Evolutionary conservation across 2,329 filamentous ascomycete genomes (phyloP).

Genomic region (Arthroderma sp.): DNA sequence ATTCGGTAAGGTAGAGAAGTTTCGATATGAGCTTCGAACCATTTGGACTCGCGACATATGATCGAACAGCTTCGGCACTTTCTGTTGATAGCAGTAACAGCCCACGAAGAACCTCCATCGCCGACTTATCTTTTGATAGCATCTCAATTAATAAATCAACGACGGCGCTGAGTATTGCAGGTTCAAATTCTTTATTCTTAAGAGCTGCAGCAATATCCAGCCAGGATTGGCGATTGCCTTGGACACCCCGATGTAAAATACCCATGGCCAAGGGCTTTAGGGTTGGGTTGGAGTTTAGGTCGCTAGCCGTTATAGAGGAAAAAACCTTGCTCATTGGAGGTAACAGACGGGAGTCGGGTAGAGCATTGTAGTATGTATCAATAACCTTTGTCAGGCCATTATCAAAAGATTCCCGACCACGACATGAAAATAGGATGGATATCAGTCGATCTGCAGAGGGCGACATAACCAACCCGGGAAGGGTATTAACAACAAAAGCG

Average conservation of each 20-base stretch:
- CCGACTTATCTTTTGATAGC: conserved; percentile 29
- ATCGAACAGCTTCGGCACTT: conserved; percentile 31
- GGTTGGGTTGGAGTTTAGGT: conserved; percentile 25
- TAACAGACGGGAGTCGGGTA: conserved; percentile 23
- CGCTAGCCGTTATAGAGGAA: conserved; percentile 27
- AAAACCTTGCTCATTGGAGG: conserved; percentile 30
- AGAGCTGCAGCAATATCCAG: conserved; percentile 28
- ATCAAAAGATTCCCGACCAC: conserved; percentile 33
- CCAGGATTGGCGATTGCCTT: conserved; percentile 29
- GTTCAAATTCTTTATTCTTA: conserved; percentile 27
- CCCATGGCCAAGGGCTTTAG: conserved; percentile 27
- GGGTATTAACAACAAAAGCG: conserved; percentile 44
- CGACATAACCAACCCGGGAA: conserved; percentile 51
- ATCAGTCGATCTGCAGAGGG: conserved; percentile 57
- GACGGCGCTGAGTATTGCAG: conserved; percentile 25
- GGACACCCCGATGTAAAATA: conserved; percentile 26
- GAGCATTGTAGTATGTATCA: conserved; percentile 24
- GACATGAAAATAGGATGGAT: conserved; percentile 49
- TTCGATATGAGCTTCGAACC: conserved; percentile 42
- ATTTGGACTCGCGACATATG: conserved; percentile 33
- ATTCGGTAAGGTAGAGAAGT: conserved; percentile 44
- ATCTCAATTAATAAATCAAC: conserved; percentile 30
- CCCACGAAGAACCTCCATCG: conserved; percentile 32
- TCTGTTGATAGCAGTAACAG: conserved; percentile 35
- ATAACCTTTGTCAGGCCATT: conserved; percentile 29